Base-by-base conservation (phyloP, 1,284 basidiomycete genomes). In the Cutaneotrichosporon sp. region DNA sequence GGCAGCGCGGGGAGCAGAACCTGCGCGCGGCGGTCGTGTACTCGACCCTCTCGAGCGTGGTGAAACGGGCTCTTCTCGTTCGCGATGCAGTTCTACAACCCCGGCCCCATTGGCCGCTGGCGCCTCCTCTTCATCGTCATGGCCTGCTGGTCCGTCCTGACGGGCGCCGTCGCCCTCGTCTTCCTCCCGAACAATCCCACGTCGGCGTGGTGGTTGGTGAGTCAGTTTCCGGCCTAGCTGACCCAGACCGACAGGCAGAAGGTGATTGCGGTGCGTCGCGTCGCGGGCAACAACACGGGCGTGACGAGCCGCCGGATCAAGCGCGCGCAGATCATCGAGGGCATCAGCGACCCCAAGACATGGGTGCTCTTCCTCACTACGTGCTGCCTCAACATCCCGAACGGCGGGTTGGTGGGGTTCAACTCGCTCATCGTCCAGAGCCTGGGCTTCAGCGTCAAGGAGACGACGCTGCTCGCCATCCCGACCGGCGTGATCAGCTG, bases 401-500 rank as follows among this genome's bases (percentile, higher is more conserved):
- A 66, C 27, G 64, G 63, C 45, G 63, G 58, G 25, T 52, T 69
- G 2, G 47, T 58, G 18, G 59, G 62, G n/a, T 72, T 72, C 59
- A 68, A 67, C 60, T 60, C 62, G 2, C 57, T 72, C 43, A 64
- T 70, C 27, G 61, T 72, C 22, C 49, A 59, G 10, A 52, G 55
- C 10, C 58, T 72, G 31, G 59, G 62, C 4, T 72, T 62, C 63
- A 64, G 18, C 31, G 45, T 64, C 45, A 66, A 67, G 52, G 52
- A 71, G 56, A 71, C 71, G 4, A 68, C 67, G n/a, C 60, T 73
- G 1, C 58, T 74, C n/a, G 64, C 58, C 22, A 72, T 73, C 50
- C 72, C 72, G 1, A 77, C 74, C 6, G 75, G 73, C 31, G 57
- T 75, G 14, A 66, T 76, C 38, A 65, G 62, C 10, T 75, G 71